These are phyloP conservation scores for Boletellus deceptivus DNA, from an alignment of 1,284 basidiomycete genomes.

Conservation along the genomic window DNA sequence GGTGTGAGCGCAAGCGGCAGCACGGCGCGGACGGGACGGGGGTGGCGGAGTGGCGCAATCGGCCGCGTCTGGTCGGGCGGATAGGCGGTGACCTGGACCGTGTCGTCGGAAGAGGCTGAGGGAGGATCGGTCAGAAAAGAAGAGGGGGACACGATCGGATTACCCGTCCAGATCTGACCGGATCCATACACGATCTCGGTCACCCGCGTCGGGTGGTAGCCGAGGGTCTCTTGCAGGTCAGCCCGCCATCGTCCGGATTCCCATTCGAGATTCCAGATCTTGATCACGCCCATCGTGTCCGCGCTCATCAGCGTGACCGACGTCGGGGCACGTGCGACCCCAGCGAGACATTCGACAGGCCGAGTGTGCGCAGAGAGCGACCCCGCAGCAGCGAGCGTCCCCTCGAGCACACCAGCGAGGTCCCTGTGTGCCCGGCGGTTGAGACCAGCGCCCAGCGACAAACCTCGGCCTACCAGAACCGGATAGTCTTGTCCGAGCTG, in stretches of 20 bases:
- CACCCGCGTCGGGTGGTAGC: conserved; percentile 76
- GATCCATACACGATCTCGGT: conserved; percentile 66
- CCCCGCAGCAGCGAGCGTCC: conserved; percentile 51
- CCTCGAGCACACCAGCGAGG: conserved; percentile 43
- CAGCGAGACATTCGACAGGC: conserved; percentile 65
- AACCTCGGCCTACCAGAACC: conserved; percentile 67
- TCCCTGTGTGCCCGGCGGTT: conserved; percentile 48
- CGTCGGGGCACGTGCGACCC: conserved; percentile 42
- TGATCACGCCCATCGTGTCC: conserved; percentile 85
- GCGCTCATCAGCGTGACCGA: conserved; percentile 67
- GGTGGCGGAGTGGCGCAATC: conserved; percentile 59
- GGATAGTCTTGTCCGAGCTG: conserved; percentile 87
- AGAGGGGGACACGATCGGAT: conserved; percentile 2
- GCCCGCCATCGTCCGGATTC: conserved; percentile 52
- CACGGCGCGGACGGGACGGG: conserved; percentile 67
- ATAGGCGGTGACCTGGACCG: conserved; percentile 58
- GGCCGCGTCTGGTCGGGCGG: conserved; percentile 32
- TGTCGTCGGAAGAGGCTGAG: conserved; percentile 84
- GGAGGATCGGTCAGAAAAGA: not conserved
- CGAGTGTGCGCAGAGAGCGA: conserved; percentile 73
- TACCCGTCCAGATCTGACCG: conserved; percentile 84
- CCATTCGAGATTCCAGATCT: conserved; percentile 65
- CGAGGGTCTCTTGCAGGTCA: conserved; percentile 55
- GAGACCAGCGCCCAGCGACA: not conserved
- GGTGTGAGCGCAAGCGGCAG: conserved; percentile 65